Evolutionary conservation across 768 basidiomycete species (phyloP).

Genomic region (Leccinum aurantiacum): DNA sequence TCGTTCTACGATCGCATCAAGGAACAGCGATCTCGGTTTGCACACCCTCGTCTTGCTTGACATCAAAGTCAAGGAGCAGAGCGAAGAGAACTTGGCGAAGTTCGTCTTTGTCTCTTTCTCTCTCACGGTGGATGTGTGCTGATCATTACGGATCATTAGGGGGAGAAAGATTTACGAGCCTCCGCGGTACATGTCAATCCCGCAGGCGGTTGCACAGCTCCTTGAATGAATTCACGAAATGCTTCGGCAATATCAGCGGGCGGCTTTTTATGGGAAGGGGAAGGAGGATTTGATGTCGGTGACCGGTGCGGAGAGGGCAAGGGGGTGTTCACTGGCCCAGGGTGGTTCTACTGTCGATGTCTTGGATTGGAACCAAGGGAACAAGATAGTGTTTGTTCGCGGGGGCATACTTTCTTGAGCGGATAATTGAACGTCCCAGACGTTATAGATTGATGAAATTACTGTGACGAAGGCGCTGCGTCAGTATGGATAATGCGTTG

Average conservation of each 20-base stretch:
- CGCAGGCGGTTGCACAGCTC: constrained; percentile 81
- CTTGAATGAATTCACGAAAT: constrained; percentile 35
- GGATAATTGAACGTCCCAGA: too few species aligned
- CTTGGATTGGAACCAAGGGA: too few species aligned
- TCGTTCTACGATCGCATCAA: constrained; percentile 92
- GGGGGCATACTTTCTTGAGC: neutral
- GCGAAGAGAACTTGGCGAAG: constrained; percentile 94
- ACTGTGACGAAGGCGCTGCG: too few species aligned
- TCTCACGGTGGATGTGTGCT: neutral
- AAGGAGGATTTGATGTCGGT: too few species aligned
- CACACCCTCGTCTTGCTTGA: constrained; percentile 95
- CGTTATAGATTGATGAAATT: too few species aligned
- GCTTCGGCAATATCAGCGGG: too few species aligned
- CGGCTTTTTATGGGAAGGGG: too few species aligned
- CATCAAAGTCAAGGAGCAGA: constrained; percentile 98
- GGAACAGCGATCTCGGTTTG: constrained; percentile 79
- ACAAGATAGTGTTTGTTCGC: neutral
- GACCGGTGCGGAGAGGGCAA: too few species aligned
- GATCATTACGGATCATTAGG: constrained; percentile 40
- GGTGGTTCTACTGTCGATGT: too few species aligned
- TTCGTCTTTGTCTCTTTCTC: constrained; percentile 32
- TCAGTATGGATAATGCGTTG: too few species aligned
- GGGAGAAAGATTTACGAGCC: constrained; percentile 96
- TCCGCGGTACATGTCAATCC: constrained; percentile 94
- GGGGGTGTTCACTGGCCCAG: too few species aligned